Conservation (phyloP, 192 early-diverging fungal species). For the Umbelopsis ramanniana region DNA sequence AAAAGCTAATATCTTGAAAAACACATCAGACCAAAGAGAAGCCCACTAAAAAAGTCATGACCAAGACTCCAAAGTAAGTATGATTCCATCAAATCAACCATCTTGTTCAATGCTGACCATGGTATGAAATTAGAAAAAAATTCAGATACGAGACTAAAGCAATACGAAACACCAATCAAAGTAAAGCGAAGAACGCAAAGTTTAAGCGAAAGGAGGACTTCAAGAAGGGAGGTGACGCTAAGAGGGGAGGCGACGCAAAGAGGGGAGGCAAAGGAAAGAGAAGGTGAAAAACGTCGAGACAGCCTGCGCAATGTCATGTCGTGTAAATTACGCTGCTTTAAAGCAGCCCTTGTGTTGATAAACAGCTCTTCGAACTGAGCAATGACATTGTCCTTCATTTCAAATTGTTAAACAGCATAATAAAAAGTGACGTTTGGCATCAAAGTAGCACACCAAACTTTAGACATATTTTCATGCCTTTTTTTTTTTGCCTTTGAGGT, state of each 20-base stretch:
- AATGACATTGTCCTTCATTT: too few species aligned
- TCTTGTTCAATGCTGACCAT: not conserved
- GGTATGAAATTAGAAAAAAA: not conserved
- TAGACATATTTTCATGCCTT: too few species aligned
- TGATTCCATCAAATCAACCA: not conserved
- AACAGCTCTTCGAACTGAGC: too few species aligned
- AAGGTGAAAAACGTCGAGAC: not conserved
- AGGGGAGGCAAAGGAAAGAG: slow-evolving; percentile 14
- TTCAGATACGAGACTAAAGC: slow-evolving; percentile 22
- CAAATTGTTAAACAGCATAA: too few species aligned
- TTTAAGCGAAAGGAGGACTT: not conserved
- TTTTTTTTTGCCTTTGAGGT: too few species aligned
- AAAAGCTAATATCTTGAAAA: not conserved
- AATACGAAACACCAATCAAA: slow-evolving; percentile 9
- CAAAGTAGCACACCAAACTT: too few species aligned
- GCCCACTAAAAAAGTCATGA: not conserved
- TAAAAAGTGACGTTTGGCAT: too few species aligned
- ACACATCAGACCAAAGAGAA: not conserved
- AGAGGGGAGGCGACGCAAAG: not conserved
- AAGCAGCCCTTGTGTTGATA: not conserved
- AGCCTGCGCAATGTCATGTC: not conserved
- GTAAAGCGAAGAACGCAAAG: not conserved
- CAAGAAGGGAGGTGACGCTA: slow-evolving; percentile 4
- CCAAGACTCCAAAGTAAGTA: not conserved
- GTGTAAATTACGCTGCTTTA: not conserved